These are phyloP conservation scores for Fonsecaea erecta DNA, from an alignment of 2,329 filamentous ascomycete species.

Conservation along the genomic window DNA sequence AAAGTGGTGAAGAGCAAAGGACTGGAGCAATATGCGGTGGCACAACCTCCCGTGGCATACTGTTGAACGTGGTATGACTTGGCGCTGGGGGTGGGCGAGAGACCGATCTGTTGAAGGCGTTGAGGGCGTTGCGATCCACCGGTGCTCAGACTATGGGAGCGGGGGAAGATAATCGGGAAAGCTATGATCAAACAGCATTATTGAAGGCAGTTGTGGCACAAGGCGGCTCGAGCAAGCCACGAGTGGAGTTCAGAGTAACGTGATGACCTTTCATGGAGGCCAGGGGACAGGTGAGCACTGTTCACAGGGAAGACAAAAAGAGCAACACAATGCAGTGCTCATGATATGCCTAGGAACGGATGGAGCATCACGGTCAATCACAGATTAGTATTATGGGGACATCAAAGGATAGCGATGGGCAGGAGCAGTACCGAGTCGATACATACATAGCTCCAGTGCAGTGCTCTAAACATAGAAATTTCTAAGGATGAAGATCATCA, in stretches of 20 bases:
- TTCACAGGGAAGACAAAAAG: not conserved
- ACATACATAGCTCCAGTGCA: not conserved
- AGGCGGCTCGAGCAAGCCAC: not conserved
- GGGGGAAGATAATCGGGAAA: not conserved
- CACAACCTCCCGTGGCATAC: constrained; percentile 22
- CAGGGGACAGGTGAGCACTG: not conserved
- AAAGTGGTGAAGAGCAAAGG: constrained; percentile 31
- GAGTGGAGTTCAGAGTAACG: not conserved
- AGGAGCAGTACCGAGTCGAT: not conserved
- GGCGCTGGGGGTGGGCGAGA: not conserved
- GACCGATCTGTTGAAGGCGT: not conserved
- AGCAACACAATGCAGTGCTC: not conserved
- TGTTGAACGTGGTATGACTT: constrained; percentile 9
- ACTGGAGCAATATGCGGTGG: constrained; percentile 30
- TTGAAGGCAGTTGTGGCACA: not conserved
- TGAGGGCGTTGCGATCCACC: not conserved
- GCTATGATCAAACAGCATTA: not conserved
- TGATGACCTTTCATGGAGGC: not conserved
- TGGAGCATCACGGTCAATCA: not conserved
- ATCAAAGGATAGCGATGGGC: not conserved
- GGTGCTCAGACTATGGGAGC: not conserved
- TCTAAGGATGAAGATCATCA: not conserved
- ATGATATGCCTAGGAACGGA: not conserved
- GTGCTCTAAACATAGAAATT: not conserved
- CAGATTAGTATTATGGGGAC: not conserved